Evolutionary conservation across 768 basidiomycete species (phyloP), one percentile per base, ranked within the genome.

Genomic region (Phylloporus arenicola): DNA sequence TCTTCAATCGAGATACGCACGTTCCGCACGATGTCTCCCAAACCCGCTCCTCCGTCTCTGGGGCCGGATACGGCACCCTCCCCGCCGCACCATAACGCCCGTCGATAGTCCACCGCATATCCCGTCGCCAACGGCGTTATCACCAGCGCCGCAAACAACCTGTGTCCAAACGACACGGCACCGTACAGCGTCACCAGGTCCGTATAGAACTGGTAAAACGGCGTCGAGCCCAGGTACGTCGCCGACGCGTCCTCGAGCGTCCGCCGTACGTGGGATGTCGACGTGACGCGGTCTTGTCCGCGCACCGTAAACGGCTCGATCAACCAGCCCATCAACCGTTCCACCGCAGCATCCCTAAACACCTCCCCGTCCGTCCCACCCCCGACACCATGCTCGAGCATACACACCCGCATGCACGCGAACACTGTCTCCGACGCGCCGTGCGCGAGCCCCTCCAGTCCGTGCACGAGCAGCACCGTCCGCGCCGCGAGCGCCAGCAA

Each of bases 191-290:
- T 83, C 49, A 95, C 75, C 62, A 96, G 86, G 67, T 96, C 93
- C 13, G 86, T 87, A 70, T 92, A 98, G 61, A 87, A 91, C 65
- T 95, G 92, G 72, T 83, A 96, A 74, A 97, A 97, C 0, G 93
- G 91, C 0, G 83, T 54, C 33, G 52, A 3, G 0, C 85, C 83
- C n/a, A 91, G 78, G 64, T 84, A 83, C 22, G 72, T 70, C 12
- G 62, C 51, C 3, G 86, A 75, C 3, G 78, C 80, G 6, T 68
- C 57, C 55, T 89, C 86, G 47, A 90, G 65, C 33, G 58, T 31
- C 37, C 57, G 48, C 9, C 45, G 39, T n/a, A 34, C 6, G 16
- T 24, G 10, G 31, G 34, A 34, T n/a, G 13, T 14, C 14, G 34
- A n/a, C 13, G 11, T 31, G 30, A 13, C 12, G 34, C 34, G 35